Evolutionary conservation across 2,329 filamentous ascomycete genomes (phyloP).

Genomic region (Myriangium duriaei): DNA sequence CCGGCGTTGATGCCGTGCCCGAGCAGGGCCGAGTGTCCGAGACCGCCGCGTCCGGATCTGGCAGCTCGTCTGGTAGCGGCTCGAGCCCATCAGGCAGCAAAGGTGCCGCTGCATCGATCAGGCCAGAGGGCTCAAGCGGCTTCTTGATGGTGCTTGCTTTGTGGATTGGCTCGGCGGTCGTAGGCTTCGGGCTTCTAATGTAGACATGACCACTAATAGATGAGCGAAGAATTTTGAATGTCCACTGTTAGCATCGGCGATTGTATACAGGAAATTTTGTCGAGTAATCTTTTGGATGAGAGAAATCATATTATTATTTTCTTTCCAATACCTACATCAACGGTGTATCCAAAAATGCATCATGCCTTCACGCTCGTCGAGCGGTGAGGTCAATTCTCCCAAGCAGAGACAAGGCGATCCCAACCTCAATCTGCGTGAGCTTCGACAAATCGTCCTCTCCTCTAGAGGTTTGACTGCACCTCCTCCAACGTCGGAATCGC

Average conservation of each 20-base stretch:
- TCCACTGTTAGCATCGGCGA: too few species aligned
- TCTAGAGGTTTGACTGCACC: conserved; percentile 17
- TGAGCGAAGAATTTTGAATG: too few species aligned
- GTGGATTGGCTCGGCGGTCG: not conserved
- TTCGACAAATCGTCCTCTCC: conserved; percentile 3
- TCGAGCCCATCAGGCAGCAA: conserved; percentile 1
- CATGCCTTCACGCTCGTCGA: too few species aligned
- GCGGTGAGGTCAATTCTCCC: too few species aligned
- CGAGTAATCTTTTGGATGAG: too few species aligned
- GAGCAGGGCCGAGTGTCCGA: conserved; percentile 10
- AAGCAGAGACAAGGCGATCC: too few species aligned
- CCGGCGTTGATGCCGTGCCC: conserved; percentile 20
- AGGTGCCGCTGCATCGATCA: not conserved
- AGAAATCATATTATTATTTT: too few species aligned
- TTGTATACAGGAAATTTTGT: too few species aligned
- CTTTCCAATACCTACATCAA: too few species aligned
- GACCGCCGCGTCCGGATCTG: not conserved
- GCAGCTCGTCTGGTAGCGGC: not conserved
- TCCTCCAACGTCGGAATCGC: conserved; percentile 55
- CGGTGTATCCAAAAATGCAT: too few species aligned
- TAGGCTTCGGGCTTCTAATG: not conserved
- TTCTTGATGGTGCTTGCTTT: not conserved
- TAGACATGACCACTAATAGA: too few species aligned
- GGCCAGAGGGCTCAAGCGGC: not conserved
- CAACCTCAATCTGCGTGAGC: too few species aligned